A percentile compares a stretch with the other conserved stretches of the same genome.
Conservation (phyloP, 371 early-diverging fungal species). For the Haplosporangium sp. region DNA sequence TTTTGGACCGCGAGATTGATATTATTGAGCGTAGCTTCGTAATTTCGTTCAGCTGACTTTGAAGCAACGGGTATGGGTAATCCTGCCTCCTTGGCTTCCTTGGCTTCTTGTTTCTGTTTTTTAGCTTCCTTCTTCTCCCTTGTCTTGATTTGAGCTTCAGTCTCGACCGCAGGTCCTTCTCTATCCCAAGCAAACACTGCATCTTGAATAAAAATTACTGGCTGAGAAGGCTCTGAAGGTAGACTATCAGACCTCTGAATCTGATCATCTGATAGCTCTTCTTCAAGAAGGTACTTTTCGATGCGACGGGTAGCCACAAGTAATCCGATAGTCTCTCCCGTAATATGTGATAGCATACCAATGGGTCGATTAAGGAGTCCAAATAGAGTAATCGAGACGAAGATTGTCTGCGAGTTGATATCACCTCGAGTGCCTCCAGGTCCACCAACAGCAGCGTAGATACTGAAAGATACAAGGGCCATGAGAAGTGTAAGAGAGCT, state of each 20-base stretch:
- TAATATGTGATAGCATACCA: slow-evolving; percentile 39
- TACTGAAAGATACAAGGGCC: slow-evolving; percentile 33
- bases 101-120: slow-evolving; percentile 27
- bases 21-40: slow-evolving; percentile 65
- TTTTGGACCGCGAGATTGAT: slow-evolving; percentile 71
- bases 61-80: slow-evolving; percentile 6
- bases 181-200: slow-evolving; percentile 49
- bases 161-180: slow-evolving; percentile 28
- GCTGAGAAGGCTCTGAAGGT: slow-evolving; percentile 1
- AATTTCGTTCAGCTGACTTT: slow-evolving; percentile 36
- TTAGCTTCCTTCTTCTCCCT: slow-evolving; percentile 58
- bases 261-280: slow-evolving; percentile 74
- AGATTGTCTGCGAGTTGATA: slow-evolving; percentile 62
- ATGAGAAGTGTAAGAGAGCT: slow-evolving; percentile 39
- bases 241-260: slow-evolving; percentile 41
- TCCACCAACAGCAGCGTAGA: slow-evolving; percentile 43
- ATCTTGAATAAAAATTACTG: slow-evolving; percentile 23
- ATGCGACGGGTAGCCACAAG: slow-evolving; percentile 66
- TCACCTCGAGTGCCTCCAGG: slow-evolving; percentile 29
- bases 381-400: slow-evolving; percentile 92
- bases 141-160: slow-evolving; percentile 33
- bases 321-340: slow-evolving; percentile 17
- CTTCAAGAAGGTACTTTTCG: slow-evolving; percentile 74
- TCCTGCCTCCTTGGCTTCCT: slow-evolving; percentile 20
- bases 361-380: slow-evolving; percentile 89